Evolutionary conservation across 129 eudicot genomes (phyloP).

Genomic region (Logfia minima): DNA sequence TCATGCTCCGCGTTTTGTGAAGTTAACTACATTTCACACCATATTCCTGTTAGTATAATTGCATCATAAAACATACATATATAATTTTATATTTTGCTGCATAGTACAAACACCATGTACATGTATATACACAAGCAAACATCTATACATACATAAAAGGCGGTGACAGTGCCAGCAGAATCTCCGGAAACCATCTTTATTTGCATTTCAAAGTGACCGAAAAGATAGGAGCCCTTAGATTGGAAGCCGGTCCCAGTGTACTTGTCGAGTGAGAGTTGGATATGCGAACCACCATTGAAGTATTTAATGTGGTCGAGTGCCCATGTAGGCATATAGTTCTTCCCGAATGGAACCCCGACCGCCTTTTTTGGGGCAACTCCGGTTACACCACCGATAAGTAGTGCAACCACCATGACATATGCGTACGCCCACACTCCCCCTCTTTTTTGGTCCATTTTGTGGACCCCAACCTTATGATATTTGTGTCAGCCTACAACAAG

Average conservation of each 20-base stretch:
- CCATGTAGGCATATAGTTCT: constrained; percentile 84
- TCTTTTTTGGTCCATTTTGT: constrained; percentile 11
- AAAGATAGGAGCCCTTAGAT: constrained; percentile 82
- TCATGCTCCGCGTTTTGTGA: constrained; percentile 77
- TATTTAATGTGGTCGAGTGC: constrained; percentile 91
- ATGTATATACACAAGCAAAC: neutral
- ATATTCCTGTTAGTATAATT: neutral
- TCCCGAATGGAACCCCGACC: constrained; percentile 65
- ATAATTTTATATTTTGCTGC: neutral
- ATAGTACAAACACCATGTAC: neutral
- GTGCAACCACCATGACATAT: constrained; percentile 4
- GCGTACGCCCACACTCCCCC: constrained; percentile 2
- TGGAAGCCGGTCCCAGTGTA: constrained; percentile 79
- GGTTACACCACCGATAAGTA: constrained; percentile 29
- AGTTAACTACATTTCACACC: constrained; percentile 48
- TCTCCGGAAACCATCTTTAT: constrained; percentile 81
- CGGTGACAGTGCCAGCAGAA: constrained; percentile 94
- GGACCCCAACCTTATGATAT: neutral
- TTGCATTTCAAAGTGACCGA: constrained; percentile 79
- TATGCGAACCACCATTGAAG: constrained; percentile 58
- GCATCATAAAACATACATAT: neutral
- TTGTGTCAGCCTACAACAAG: constrained; percentile 1
- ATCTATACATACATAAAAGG: constrained; percentile 61
- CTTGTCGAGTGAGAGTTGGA: constrained; percentile 70
- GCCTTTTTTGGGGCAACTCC: constrained; percentile 62